phyloP scores from a whole-genome alignment of 169 alveolate species.

The Cryptosporidium meleagridis region DNA sequence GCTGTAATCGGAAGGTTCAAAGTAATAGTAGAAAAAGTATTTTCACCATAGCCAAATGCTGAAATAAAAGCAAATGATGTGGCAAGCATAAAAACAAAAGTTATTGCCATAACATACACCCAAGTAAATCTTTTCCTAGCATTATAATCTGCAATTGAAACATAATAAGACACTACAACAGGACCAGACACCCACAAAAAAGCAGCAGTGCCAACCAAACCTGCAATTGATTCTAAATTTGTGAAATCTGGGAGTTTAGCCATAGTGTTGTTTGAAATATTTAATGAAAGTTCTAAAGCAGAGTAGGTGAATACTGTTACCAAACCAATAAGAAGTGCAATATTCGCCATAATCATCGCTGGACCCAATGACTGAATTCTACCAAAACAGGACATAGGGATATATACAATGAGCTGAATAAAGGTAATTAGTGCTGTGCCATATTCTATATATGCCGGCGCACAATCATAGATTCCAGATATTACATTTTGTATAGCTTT shows the following conservation, averaged over 20 bases:
- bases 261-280: constrained; percentile 4
- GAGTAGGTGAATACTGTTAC: constrained; percentile 43
- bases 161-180: constrained; percentile 60
- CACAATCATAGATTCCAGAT: constrained; percentile 38
- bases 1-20: constrained; percentile 44
- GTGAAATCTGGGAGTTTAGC: constrained; percentile 1
- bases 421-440: constrained; percentile 65
- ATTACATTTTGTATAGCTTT: constrained; percentile 65
- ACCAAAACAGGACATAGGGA: constrained; percentile 55
- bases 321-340: constrained; percentile 20
- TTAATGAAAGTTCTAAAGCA: not conserved
- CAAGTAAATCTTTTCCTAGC: constrained; percentile 21
- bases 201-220: constrained; percentile 47
- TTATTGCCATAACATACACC: constrained; percentile 19
- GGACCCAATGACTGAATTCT: constrained; percentile 67
- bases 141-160: constrained; percentile 38
- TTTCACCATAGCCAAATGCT: constrained; percentile 39
- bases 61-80: constrained; percentile 29
- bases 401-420: constrained; percentile 28
- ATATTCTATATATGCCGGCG: constrained; percentile 39
- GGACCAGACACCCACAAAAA: constrained; percentile 73
- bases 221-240: constrained; percentile 43
- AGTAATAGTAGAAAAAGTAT: constrained; percentile 41
- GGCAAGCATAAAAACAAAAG: constrained; percentile 6
- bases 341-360: constrained; percentile 49